phyloP scores from a whole-genome alignment of 2,329 filamentous ascomycete genomes.

The Fusarium foetens region DNA sequence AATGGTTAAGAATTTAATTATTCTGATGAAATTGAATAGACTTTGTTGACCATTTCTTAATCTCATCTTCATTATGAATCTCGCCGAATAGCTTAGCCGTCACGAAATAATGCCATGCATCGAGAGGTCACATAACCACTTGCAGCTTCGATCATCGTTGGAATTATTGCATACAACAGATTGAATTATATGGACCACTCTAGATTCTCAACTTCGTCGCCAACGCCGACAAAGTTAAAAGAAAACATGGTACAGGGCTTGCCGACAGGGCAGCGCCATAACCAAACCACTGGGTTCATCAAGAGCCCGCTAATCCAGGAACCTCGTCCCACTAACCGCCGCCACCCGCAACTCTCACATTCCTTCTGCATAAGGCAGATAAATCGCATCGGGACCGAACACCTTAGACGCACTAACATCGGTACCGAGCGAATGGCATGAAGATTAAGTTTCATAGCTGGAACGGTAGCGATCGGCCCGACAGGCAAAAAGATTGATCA shows the following conservation, averaged over 20 bases:
- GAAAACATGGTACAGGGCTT: too few species aligned
- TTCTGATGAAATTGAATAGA: not conserved
- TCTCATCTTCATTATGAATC: accelerated
- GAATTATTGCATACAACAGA: too few species aligned
- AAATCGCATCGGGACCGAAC: not conserved
- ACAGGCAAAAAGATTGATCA: constrained; percentile 23
- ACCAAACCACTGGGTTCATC: not conserved
- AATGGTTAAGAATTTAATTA: accelerated
- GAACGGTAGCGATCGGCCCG: not conserved
- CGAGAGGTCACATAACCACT: not conserved
- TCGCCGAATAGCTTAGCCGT: not conserved
- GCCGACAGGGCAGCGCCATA: not conserved
- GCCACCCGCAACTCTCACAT: not conserved
- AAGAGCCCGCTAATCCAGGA: not conserved
- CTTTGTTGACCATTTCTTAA: accelerated
- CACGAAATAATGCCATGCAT: not conserved
- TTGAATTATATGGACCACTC: not conserved
- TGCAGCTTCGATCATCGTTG: not conserved
- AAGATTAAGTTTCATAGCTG: not conserved
- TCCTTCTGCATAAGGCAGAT: not conserved
- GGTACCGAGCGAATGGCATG: not conserved
- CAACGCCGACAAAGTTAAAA: not conserved
- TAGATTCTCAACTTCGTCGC: not conserved
- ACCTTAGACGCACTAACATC: not conserved
- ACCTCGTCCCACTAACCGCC: not conserved